Evolutionary conservation across 306 rosid genomes (phyloP).

Genomic region (Sindora glabra): DNA sequence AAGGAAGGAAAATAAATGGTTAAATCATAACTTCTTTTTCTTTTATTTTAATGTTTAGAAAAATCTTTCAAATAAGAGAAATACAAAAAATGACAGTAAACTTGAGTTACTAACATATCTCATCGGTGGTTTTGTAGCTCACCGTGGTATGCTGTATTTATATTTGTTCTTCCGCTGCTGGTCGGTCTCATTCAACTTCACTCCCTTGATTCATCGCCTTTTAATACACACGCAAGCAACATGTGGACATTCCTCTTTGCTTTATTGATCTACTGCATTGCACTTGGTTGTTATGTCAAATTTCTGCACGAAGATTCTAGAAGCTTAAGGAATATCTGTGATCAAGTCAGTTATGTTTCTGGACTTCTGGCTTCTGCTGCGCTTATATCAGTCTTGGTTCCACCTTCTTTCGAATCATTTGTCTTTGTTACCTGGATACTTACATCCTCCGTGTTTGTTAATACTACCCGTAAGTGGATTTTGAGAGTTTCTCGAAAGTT

Average conservation of each 20-base stretch:
- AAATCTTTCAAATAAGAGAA: no score
- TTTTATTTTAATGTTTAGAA: no score
- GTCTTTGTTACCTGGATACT: no score
- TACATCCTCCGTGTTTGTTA: no score
- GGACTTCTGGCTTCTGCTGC: background rate
- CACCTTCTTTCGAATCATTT: background rate
- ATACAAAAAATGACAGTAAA: no score
- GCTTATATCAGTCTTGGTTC: background rate
- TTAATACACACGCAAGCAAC: background rate
- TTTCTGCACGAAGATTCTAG: background rate
- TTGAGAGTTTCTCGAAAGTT: no score
- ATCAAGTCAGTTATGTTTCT: background rate
- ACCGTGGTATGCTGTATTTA: background rate
- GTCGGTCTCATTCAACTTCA: background rate
- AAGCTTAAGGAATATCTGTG: background rate
- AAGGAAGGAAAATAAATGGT: no score
- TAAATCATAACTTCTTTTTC: no score
- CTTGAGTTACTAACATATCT: no score
- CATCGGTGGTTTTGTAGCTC: background rate
- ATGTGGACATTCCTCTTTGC: background rate
- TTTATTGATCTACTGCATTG: background rate
- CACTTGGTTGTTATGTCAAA: background rate
- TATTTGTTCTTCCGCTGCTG: background rate
- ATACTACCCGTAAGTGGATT: no score
- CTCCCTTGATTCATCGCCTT: background rate